phyloP scores from a whole-genome alignment of 2,329 filamentous ascomycete genomes.

The Penicillium sp. region DNA sequence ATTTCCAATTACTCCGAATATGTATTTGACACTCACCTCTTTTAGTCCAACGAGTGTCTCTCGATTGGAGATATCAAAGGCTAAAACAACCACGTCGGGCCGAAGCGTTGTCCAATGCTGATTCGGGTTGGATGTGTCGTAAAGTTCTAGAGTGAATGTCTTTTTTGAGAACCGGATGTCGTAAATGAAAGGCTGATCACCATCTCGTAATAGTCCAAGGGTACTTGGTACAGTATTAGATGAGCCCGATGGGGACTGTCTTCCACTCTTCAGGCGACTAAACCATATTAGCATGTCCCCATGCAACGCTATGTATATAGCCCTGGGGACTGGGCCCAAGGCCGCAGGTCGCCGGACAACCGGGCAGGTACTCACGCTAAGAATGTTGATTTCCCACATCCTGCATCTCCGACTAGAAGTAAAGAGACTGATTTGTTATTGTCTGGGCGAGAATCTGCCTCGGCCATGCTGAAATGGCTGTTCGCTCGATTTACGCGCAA shows the following conservation, averaged over 20 bases:
- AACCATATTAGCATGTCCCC: background rate
- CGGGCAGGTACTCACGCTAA: slow-evolving; percentile 46
- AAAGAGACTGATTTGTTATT: slow-evolving; percentile 30
- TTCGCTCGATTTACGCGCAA: background rate
- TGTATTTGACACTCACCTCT: slow-evolving; percentile 19
- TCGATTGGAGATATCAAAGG: slow-evolving; percentile 51
- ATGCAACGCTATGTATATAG: background rate
- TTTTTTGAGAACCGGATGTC: slow-evolving; percentile 50
- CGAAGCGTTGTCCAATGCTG: slow-evolving; percentile 47
- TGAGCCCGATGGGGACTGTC: slow-evolving; percentile 8
- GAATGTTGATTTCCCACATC: slow-evolving; percentile 56
- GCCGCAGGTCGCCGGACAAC: too few relatives aligned
- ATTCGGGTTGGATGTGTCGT: slow-evolving; percentile 50
- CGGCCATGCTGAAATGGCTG: slow-evolving; percentile 4
- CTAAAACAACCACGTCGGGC: slow-evolving; percentile 50
- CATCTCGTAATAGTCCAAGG: slow-evolving; percentile 43
- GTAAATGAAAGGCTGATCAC: slow-evolving; percentile 52
- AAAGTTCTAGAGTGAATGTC: slow-evolving; percentile 48
- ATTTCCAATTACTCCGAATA: background rate
- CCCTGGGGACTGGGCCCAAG: background rate
- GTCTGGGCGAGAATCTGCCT: background rate
- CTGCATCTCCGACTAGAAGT: slow-evolving; percentile 51
- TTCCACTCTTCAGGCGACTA: slow-evolving; percentile 18
- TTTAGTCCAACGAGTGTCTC: slow-evolving; percentile 43
- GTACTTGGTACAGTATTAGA: slow-evolving; percentile 25